Base-by-base conservation (phyloP, 352 stramenopile species). In the Sclerospora graminicola region DNA sequence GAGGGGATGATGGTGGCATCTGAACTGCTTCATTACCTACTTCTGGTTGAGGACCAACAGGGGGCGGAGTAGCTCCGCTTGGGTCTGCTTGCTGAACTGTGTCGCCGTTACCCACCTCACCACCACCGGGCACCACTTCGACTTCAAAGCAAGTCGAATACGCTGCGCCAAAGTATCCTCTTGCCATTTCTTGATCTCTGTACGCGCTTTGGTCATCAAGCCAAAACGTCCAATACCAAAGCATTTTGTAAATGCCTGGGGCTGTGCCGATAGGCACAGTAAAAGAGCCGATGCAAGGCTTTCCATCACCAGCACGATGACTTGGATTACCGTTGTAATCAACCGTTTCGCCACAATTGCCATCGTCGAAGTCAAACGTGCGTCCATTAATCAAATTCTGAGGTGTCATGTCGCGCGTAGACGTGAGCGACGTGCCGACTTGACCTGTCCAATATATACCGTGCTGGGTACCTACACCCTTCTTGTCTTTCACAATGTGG, bases 141-240 rank as follows among this genome's bases (percentile, higher is more conserved):
- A 85, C 55, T 37, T 85, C 56, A 49, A 85, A 85, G 47, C 73
- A 83, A 14, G 73, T 79, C 31, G 69, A 77, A 45, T 82, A 84
- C 0, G 72, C 66, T 1, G 72, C 72, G 1, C 72, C 72, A 71
- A 79, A 82, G 49, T 84, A 84, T 3, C 71, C 71, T 11, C 56
- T 66, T 8, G 66, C 61, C 27, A 60, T 54, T 1, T 52, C 49
- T 41, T 74, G 62, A 45, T 82, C 71, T 7, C 66, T 54, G 46
- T 84, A 84, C 13, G 48, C 41, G n/a, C 21, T 21, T 39, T 66
- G 47, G 37, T 79, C 61, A 21, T 80, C 62, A 10, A 79, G 48
- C 51, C 74, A 83, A 34, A 79, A 83, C 34, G 65, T 79, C 71
- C 71, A 84, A 50, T 80, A 84, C 71, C 71, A 84, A 3, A 84